phyloP scores from a whole-genome alignment of 495 filamentous ascomycete species.

The Aspergillus ellipticus region DNA sequence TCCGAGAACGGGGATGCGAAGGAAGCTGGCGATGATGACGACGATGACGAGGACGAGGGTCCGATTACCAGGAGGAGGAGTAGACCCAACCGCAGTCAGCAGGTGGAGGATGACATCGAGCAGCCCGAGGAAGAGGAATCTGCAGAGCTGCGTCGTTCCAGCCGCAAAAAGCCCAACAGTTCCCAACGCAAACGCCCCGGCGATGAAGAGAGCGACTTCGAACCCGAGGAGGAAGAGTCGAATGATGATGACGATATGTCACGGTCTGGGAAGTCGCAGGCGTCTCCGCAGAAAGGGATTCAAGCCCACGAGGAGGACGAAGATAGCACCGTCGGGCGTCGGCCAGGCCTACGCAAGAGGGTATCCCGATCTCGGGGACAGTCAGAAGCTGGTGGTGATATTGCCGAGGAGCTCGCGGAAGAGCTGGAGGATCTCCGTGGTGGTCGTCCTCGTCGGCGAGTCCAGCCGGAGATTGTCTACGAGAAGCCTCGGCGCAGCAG shows the following conservation, averaged over 20 bases:
- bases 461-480: conserved; percentile 53
- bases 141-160: conserved; percentile 44
- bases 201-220: conserved; percentile 84
- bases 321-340: conserved; percentile 46
- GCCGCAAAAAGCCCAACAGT: conserved; percentile 46
- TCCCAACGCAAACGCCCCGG: conserved; percentile 48
- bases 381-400: conserved; percentile 44
- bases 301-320: conserved; percentile 44
- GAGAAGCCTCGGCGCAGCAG: conserved; percentile 55
- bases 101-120: conserved; percentile 36
- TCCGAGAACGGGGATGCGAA: conserved; percentile 45
- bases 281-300: conserved; percentile 41
- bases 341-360: conserved; percentile 48
- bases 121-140: conserved; percentile 32
- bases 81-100: conserved; percentile 36
- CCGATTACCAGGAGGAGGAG: conserved; percentile 54
- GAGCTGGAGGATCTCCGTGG: conserved; percentile 67
- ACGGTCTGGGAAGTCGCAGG: conserved; percentile 44
- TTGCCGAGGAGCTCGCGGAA: conserved; percentile 74
- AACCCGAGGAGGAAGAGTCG: conserved; percentile 62
- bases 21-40: conserved; percentile 42
- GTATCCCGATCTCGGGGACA: conserved; percentile 50
- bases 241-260: conserved; percentile 62
- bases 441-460: conserved; percentile 48
- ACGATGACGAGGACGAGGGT: conserved; percentile 67